phyloP scores from a whole-genome alignment of 208 protist genomes.

The Trypanosoma avium region DNA sequence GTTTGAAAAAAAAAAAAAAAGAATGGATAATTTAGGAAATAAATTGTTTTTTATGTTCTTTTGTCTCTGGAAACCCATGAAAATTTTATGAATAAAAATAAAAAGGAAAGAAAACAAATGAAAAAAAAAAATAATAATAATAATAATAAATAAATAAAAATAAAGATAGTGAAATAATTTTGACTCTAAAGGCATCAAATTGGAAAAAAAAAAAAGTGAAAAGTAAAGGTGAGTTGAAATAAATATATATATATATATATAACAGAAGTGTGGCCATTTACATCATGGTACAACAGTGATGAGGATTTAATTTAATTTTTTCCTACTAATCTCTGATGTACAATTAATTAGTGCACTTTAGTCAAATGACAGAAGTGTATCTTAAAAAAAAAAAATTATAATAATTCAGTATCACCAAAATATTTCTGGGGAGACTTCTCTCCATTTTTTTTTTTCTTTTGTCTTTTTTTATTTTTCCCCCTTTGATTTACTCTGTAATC shows the following conservation, averaged over 20 bases:
- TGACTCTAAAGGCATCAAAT: too few relatives aligned
- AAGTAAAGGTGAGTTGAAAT: too few relatives aligned
- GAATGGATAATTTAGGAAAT: not conserved
- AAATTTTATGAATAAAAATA: not conserved
- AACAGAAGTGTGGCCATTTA: too few relatives aligned
- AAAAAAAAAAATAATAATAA: constrained; percentile 1
- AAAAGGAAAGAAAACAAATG: not conserved
- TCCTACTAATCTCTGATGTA: too few relatives aligned
- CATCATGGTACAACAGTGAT: too few relatives aligned
- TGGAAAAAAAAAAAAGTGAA: not conserved
- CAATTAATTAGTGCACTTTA: too few relatives aligned
- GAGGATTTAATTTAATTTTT: too few relatives aligned
- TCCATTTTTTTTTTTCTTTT: not conserved
- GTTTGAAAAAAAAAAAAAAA: constrained; percentile 1
- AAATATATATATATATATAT: too few relatives aligned
- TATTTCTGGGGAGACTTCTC: too few relatives aligned
- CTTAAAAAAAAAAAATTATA: too few relatives aligned
- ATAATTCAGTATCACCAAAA: too few relatives aligned
- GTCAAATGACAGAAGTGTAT: too few relatives aligned
- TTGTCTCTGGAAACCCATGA: not conserved
- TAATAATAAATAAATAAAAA: not conserved
- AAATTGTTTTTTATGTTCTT: not conserved
- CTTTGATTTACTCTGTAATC: not conserved
- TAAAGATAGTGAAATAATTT: not conserved
- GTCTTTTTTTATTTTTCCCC: not conserved